Evolutionary conservation across 495 filamentous ascomycete genomes (phyloP).

Genomic region (Thozetella sp.): DNA sequence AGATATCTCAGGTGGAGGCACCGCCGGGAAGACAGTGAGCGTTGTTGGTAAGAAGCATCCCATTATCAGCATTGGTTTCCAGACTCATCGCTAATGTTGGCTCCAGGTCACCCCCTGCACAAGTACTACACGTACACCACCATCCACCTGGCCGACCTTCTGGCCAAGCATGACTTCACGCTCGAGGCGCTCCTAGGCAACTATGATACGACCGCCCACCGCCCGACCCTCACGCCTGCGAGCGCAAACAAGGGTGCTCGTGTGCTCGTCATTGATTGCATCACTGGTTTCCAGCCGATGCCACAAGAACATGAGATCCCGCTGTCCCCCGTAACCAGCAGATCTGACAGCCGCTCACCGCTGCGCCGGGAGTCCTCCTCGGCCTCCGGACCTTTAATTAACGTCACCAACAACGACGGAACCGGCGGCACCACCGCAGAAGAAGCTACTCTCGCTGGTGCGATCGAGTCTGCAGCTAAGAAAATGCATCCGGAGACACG

Average conservation of each 20-base stretch:
- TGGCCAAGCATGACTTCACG: slow-evolving; percentile 36
- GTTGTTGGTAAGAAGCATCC: slow-evolving; percentile 31
- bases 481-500: slow-evolving; percentile 51
- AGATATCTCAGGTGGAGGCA: slow-evolving; percentile 41
- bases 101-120: slow-evolving; percentile 65
- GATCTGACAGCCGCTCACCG: slow-evolving; percentile 20
- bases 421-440: background rate
- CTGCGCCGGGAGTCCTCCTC: background rate
- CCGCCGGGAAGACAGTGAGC: slow-evolving; percentile 38
- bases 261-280: slow-evolving; percentile 57
- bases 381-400: background rate
- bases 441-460: background rate
- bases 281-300: slow-evolving; percentile 44
- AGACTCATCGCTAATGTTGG: background rate
- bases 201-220: slow-evolving; percentile 26
- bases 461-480: slow-evolving; percentile 28
- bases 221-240: slow-evolving; percentile 22
- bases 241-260: slow-evolving; percentile 26
- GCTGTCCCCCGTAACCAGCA: slow-evolving; percentile 30
- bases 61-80: background rate
- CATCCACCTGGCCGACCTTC: slow-evolving; percentile 53
- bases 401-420: background rate
- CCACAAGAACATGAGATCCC: slow-evolving; percentile 35
- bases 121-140: slow-evolving; percentile 59
- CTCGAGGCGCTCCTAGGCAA: slow-evolving; percentile 42